Percentiles rank a stretch among this genome's conserved stretches.
These are phyloP conservation scores for Nicotiana obtusifolia DNA, from an alignment of 257 asterid species.

Conservation along the genomic window DNA sequence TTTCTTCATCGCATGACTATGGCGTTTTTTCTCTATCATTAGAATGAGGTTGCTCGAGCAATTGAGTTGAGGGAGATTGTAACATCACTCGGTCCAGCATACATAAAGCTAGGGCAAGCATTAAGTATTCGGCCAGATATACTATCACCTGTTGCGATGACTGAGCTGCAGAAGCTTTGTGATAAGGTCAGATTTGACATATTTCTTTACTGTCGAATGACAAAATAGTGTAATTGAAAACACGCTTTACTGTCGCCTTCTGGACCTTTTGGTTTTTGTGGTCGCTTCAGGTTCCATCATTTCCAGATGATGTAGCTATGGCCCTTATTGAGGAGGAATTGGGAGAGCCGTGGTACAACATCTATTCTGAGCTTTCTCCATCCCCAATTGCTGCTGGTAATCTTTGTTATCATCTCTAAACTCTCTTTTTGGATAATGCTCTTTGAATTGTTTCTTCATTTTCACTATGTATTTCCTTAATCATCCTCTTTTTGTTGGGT, in stretches of 20 bases:
- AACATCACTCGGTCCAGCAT: constrained; percentile 98
- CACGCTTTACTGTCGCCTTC: constrained; percentile 2
- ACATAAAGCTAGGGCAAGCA: constrained; percentile 98
- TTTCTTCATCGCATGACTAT: not conserved
- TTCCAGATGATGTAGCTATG: constrained; percentile 98
- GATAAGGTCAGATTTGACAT: constrained; percentile 62
- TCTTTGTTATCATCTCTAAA: constrained; percentile 20
- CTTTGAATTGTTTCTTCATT: not conserved
- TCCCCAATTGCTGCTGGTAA: constrained; percentile 99
- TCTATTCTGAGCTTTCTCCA: constrained; percentile 89
- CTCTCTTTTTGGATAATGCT: not conserved
- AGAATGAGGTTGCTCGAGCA: constrained; percentile 98
- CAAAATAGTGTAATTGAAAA: not conserved
- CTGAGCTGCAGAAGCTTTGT: constrained; percentile 96
- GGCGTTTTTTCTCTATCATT: constrained; percentile 4
- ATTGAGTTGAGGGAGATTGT: constrained; percentile 96
- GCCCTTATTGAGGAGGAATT: constrained; percentile 96
- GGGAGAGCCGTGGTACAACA: constrained; percentile 83
- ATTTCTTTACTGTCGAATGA: not conserved
- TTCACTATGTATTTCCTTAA: not conserved
- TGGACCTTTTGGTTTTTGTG: constrained; percentile 5
- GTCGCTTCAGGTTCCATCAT: constrained; percentile 79
- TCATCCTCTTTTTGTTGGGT: not conserved
- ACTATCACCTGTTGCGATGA: constrained; percentile 88
- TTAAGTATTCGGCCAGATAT: constrained; percentile 97